Evolutionary conservation across 768 basidiomycete species (phyloP).

Genomic region (Scleroderma citrinum): DNA sequence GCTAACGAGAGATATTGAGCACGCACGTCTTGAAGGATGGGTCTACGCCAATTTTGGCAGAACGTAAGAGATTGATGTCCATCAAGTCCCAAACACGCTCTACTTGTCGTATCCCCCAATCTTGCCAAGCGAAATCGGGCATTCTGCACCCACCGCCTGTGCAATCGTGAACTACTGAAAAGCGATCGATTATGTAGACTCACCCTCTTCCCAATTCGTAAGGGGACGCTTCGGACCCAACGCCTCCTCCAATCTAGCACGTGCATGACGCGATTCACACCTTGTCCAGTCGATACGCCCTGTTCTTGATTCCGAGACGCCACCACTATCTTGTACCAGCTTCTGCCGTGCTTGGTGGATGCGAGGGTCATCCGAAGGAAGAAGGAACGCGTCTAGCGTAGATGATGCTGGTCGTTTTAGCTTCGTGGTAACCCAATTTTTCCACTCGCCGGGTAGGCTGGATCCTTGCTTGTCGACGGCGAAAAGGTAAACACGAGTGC

Average conservation of each 20-base stretch:
- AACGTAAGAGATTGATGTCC: slow-evolving; percentile 84
- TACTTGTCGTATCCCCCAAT: slow-evolving; percentile 90
- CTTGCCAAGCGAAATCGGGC: slow-evolving; percentile 87
- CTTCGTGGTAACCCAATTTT: slow-evolving; percentile 47
- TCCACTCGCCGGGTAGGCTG: slow-evolving; percentile 65
- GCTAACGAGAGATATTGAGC: neutral
- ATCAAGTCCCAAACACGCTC: slow-evolving; percentile 94
- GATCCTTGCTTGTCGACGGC: slow-evolving; percentile 66
- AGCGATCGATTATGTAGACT: slow-evolving; percentile 11
- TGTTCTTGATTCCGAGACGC: slow-evolving; percentile 57
- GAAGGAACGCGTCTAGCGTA: slow-evolving; percentile 86
- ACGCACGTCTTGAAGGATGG: slow-evolving; percentile 85
- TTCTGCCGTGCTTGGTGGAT: slow-evolving; percentile 86
- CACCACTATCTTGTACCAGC: slow-evolving; percentile 63
- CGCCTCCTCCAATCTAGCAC: slow-evolving; percentile 76
- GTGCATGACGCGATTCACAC: slow-evolving; percentile 88
- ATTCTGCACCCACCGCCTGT: slow-evolving; percentile 78
- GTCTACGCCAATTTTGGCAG: slow-evolving; percentile 75
- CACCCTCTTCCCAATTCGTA: slow-evolving; percentile 91
- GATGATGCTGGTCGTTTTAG: slow-evolving; percentile 82
- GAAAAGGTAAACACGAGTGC: slow-evolving; percentile 83
- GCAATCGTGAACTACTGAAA: neutral
- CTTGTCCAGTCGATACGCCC: slow-evolving; percentile 87
- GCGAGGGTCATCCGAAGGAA: slow-evolving; percentile 85
- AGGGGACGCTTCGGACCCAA: slow-evolving; percentile 81